Evolutionary conservation across 495 filamentous ascomycete species (phyloP), one percentile per base, ranked within the genome.

Genomic region (Hyaloscypha bicolor): DNA sequence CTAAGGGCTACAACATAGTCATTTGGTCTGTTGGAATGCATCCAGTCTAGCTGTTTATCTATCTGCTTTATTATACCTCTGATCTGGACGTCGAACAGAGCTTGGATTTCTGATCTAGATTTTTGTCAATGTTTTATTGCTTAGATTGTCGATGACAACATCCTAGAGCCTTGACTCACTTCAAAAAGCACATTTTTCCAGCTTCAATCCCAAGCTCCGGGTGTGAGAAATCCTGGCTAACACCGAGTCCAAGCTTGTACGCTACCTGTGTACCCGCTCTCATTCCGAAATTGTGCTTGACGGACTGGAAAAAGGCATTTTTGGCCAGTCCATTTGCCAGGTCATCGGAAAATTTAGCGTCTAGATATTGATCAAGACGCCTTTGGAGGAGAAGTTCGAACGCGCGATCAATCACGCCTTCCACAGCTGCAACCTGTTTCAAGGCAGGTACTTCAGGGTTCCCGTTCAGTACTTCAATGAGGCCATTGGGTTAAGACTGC

Each of bases 1-100:
- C 29, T 14, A 31, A 6, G 33, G 8, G 12, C 56, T 31, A 59
- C 56, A 45, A 89, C 84, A 45, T 79, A 74, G 37, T 80, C 74
- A 6, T 73, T 65, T 0, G 80, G 77, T 19, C 79, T 74, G 21
- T 79, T 84, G 3, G 66, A 67, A 21, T 79, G 70, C 63, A 88
- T 79, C 67, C 79, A 79, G 31, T 80, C 71, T 2, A 89, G 81
- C 67, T 89, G 86, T 31, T 79, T 75, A 69, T 86, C 79, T 29
- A 89, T 80, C 19, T 83, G 77, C 21, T 69, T 69, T 59, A 79
- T 80, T 60, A 89, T 86, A 55, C 81, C 80, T 9, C 82, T 72
- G 29, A 87, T 76, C 60, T 88, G 87, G 2, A 70, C 70, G 60
- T 90, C 86, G 69, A 90, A 90, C 14, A 86, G 68, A 11, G 67